These are phyloP conservation scores for Rhynchospora pubera DNA, from an alignment of 176 grass and related monocot genomes.

Conservation along the genomic window DNA sequence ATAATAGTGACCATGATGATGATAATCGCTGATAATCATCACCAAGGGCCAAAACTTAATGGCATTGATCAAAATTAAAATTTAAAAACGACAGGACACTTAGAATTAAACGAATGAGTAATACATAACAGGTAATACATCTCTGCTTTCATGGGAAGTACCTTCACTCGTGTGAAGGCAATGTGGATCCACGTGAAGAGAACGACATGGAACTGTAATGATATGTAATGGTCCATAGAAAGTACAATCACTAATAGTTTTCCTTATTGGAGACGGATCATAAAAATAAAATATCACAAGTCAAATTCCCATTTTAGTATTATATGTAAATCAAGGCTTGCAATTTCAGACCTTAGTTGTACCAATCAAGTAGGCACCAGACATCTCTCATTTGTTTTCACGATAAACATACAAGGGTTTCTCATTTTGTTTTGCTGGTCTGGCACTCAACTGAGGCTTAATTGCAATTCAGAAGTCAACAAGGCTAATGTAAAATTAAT, in stretches of 20 bases:
- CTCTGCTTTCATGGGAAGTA: not conserved
- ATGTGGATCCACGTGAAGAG: slow-evolving; percentile 3
- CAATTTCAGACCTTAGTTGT: not conserved
- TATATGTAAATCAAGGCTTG: not conserved
- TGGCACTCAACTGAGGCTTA: not conserved
- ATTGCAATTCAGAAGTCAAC: not conserved
- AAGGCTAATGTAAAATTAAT: not conserved
- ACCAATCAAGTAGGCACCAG: not conserved
- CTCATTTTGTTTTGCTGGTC: not conserved
- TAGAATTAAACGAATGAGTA: too few species aligned
- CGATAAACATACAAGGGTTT: not conserved
- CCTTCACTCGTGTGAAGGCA: not conserved
- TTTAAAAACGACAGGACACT: not conserved
- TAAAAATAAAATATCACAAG: not conserved
- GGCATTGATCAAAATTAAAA: not conserved
- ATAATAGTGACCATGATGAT: slow-evolving; percentile 3
- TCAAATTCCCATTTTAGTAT: not conserved
- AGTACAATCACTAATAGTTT: not conserved
- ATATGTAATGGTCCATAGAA: not conserved
- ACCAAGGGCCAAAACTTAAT: not conserved
- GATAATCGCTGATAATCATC: not conserved
- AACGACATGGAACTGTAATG: not conserved
- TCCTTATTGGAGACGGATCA: not conserved
- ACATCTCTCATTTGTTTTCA: not conserved
- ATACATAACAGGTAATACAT: not conserved